Evolutionary conservation across 345 rosid species (phyloP).

Genomic region (Sonneratia alba): DNA sequence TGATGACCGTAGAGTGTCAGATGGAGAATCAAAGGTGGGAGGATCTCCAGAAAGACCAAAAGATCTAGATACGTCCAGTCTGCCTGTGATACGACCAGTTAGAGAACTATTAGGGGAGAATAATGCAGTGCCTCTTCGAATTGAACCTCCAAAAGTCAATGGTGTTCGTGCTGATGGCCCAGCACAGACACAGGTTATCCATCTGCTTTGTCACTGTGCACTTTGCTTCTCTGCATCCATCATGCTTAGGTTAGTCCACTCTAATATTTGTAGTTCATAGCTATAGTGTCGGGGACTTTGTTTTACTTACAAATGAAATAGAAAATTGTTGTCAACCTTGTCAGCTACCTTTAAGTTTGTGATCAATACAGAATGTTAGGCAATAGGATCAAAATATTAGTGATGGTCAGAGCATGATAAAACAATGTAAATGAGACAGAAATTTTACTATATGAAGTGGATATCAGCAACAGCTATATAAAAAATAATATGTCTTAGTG

Average conservation of each 20-base stretch:
- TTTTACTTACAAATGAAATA: neutral
- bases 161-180: conserved; percentile 39
- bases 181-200: conserved; percentile 46
- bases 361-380: neutral
- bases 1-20: conserved; percentile 45
- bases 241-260: neutral
- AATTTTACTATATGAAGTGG: neutral
- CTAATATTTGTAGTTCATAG: neutral
- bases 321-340: neutral
- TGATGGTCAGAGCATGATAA: neutral
- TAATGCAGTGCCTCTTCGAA: conserved; percentile 54
- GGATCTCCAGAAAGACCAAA: conserved; percentile 66
- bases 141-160: conserved; percentile 81
- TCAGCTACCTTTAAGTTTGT: neutral
- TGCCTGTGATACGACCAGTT: conserved; percentile 75
- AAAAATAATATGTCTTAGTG: neutral
- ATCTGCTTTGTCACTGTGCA: conserved; percentile 7
- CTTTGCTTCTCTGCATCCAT: neutral
- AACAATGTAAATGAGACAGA: neutral
- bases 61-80: conserved; percentile 57
- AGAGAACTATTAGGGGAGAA: conserved; percentile 87
- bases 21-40: conserved; percentile 46
- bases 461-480: neutral
- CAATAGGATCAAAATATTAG: neutral
- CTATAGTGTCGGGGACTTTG: neutral